Percentiles rank a stretch among this genome's conserved stretches.
Evolutionary conservation across 2,329 filamentous ascomycete species (phyloP).

Genomic region (Rhexocercosporidium sp.): DNA sequence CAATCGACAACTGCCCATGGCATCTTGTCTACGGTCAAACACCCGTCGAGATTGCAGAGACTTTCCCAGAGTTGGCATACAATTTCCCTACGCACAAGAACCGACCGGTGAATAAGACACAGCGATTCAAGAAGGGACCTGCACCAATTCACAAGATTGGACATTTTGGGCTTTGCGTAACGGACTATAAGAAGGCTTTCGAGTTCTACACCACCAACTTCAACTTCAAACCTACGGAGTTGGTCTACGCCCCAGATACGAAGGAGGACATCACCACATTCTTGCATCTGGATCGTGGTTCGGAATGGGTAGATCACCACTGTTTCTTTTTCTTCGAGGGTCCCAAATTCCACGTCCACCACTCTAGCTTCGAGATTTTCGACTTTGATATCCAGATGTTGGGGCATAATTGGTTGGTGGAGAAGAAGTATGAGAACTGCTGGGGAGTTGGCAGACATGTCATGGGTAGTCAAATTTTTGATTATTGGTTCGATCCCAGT

Average conservation of each 20-base stretch:
- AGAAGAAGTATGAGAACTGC: conserved; percentile 66
- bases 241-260: conserved; percentile 30
- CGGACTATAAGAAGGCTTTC: conserved; percentile 53
- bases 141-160: conserved; percentile 58
- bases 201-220: conserved; percentile 57
- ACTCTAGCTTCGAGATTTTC: conserved; percentile 72
- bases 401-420: conserved; percentile 70
- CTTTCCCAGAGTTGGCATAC: conserved; percentile 49
- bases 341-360: conserved; percentile 52
- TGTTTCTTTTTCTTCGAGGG: conserved; percentile 54
- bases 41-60: conserved; percentile 44
- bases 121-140: conserved; percentile 57
- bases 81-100: conserved; percentile 57
- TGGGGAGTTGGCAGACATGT: conserved; percentile 77
- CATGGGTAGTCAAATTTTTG: conserved; percentile 73
- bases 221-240: conserved; percentile 57
- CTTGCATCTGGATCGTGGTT: conserved; percentile 58
- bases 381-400: conserved; percentile 74
- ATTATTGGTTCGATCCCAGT: conserved; percentile 67
- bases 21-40: conserved; percentile 62
- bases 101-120: conserved; percentile 53
- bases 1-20: conserved; percentile 61
- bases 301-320: conserved; percentile 58
- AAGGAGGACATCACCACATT: conserved; percentile 53
- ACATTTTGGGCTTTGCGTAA: conserved; percentile 60